phyloP scores from a whole-genome alignment of 345 rosid genomes.

The Aquilaria malaccensis region DNA sequence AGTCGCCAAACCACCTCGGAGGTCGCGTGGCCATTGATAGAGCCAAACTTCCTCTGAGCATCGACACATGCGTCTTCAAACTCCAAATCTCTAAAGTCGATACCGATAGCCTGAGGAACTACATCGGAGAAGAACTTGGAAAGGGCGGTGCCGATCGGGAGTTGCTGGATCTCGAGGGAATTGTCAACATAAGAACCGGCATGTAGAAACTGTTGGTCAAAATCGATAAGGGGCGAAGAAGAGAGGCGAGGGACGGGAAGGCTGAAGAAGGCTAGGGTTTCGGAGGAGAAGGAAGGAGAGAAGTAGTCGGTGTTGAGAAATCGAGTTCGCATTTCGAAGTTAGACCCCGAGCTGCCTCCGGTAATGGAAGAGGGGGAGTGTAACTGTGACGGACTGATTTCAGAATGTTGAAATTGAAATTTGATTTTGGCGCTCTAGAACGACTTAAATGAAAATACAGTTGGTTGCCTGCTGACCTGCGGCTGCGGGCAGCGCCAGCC shows the following conservation, averaged over 20 bases:
- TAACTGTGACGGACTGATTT: slow-evolving; percentile 1
- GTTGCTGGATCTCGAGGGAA: slow-evolving; percentile 24
- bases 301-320: slow-evolving; percentile 59
- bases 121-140: slow-evolving; percentile 47
- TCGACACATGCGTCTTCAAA: slow-evolving; percentile 5
- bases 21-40: slow-evolving; percentile 7
- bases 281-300: slow-evolving; percentile 26
- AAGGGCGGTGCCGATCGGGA: slow-evolving; percentile 46
- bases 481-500: too few species aligned
- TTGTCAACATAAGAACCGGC: slow-evolving; percentile 23
- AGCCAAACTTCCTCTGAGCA: slow-evolving; percentile 4
- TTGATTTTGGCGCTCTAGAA: slow-evolving; percentile 35
- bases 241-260: slow-evolving; percentile 47
- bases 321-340: slow-evolving; percentile 57
- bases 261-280: slow-evolving; percentile 51
- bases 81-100: slow-evolving; percentile 23
- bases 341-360: not conserved
- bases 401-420: slow-evolving; percentile 7
- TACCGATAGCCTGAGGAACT: slow-evolving; percentile 39
- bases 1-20: slow-evolving; percentile 21
- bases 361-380: not conserved
- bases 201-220: slow-evolving; percentile 21
- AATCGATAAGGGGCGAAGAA: slow-evolving; percentile 17
- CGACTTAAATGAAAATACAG: too few species aligned
- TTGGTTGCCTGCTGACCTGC: too few species aligned